A percentile compares a stretch with the other conserved stretches of the same genome.
Conservation (phyloP, 345 rosid genomes). For the Cardamine occulta region DNA sequence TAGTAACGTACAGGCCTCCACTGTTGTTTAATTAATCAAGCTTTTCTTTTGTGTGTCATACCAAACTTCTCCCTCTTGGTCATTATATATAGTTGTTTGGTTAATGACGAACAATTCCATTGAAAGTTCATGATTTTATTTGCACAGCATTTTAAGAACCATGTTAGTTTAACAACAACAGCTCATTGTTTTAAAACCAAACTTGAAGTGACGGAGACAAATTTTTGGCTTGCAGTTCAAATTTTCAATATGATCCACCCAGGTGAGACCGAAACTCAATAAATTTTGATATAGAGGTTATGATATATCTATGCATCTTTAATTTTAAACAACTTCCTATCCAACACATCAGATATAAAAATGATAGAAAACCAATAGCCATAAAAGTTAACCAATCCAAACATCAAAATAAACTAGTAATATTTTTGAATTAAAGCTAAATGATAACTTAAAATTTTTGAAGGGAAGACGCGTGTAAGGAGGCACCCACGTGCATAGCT, state of each 20-base stretch:
- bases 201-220: too few relatives aligned
- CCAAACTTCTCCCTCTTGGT: neutral
- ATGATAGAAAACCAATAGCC: neutral
- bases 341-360: neutral
- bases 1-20: neutral
- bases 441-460: neutral
- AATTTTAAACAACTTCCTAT: neutral
- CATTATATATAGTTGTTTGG: neutral
- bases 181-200: neutral
- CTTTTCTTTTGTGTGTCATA: neutral
- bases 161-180: neutral
- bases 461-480: slow-evolving; percentile 1
- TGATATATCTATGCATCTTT: too few relatives aligned
- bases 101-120: neutral
- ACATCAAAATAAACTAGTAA: neutral
- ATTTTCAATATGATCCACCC: too few relatives aligned
- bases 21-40: neutral
- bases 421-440: neutral
- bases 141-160: neutral
- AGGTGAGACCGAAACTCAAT: too few relatives aligned
- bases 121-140: neutral
- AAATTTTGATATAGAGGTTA: too few relatives aligned
- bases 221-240: too few relatives aligned
- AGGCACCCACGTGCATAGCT: slow-evolving; percentile 21
- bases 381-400: too few relatives aligned